Percentiles rank a stretch among this genome's conserved stretches.
These are phyloP conservation scores for Tylopilus orsonianus DNA, from an alignment of 1,284 basidiomycete species.

Conservation along the genomic window DNA sequence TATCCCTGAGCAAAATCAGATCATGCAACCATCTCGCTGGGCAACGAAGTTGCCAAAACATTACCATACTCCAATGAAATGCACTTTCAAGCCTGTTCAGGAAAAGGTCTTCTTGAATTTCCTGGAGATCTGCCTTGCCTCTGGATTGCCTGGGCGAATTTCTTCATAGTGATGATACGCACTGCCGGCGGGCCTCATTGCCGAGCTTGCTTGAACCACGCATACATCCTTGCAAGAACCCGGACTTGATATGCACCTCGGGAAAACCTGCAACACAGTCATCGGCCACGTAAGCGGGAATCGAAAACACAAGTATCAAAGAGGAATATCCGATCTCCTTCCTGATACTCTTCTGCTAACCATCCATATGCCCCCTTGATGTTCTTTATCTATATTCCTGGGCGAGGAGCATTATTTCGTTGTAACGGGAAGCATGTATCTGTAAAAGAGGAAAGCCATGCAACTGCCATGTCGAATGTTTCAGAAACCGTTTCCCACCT, in stretches of 20 bases:
- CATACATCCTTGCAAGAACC: conserved; percentile 39
- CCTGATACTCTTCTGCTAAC: conserved; percentile 38
- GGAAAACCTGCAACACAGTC: conserved; percentile 37
- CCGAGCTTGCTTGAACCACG: conserved; percentile 20
- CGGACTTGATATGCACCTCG: conserved; percentile 46
- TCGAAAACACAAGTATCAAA: conserved; percentile 34
- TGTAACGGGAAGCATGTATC: neutral
- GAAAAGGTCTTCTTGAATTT: neutral
- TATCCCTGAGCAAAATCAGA: conserved; percentile 35
- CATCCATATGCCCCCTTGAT: conserved; percentile 40
- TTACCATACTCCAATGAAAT: conserved; percentile 39
- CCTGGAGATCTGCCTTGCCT: neutral
- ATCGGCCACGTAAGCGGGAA: neutral
- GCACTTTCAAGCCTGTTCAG: conserved; percentile 22
- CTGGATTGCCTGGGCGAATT: conserved; percentile 1
- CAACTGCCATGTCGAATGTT: conserved; percentile 27
- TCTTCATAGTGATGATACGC: conserved; percentile 37
- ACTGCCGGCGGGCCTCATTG: conserved; percentile 17
- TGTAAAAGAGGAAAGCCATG: conserved; percentile 18
- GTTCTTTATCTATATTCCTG: conserved; percentile 32
- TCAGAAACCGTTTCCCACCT: conserved; percentile 7
- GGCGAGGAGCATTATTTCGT: neutral
- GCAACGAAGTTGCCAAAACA: neutral
- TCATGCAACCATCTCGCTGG: neutral
- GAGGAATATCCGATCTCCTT: conserved; percentile 42